Base-by-base conservation (phyloP, 1,139 yeast genomes). In the Candida gigantensis region DNA sequence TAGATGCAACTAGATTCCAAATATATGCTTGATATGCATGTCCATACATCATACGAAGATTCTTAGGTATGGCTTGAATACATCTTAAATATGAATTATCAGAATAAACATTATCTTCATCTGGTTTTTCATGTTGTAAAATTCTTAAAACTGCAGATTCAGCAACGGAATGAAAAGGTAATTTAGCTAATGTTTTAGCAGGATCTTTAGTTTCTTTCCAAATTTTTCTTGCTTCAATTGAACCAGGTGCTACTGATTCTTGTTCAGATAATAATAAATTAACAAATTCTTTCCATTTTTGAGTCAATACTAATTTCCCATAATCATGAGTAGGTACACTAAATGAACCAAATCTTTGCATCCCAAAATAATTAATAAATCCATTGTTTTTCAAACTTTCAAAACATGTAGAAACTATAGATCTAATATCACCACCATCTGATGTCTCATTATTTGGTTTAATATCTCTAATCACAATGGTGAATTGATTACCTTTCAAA, bases 321-420 rank as follows among this genome's bases (percentile, higher is more conserved):
- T 89, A 72, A 23, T 74, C 77, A 60, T 92, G 97, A 0, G 98
- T 90, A 1, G 97, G 87, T 19, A 88, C 72, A 6, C 96, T 85
- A 53, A 89, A 92, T 0, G 98, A 89, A 21, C 99, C 99, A 58
- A 92, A 92, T 55, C 99, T 70, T 67, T 92, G 99, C 94, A 92
- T 84, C 14, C 99, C 99, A 55, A 77, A 92, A 58, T 94, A 92
- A 58, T 92, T 92, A 48, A 92, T 84, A 50, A 87, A 92, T 0
- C 99, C 99, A 20, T 74, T 70, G 2, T 68, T 69, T 37, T 68
- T 66, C 39, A 92, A 67, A 0, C 89, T 76, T 4, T 67, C 55
- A 47, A 89, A 71, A 20, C 92, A 76, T 10, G 50, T 57, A 10
- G 63, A 58, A 14, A 87, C 66, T 4, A 72, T 65, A 8, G 65